phyloP scores from a whole-genome alignment of 148 eudicot genomes.

The Rhododendron ovatum region DNA sequence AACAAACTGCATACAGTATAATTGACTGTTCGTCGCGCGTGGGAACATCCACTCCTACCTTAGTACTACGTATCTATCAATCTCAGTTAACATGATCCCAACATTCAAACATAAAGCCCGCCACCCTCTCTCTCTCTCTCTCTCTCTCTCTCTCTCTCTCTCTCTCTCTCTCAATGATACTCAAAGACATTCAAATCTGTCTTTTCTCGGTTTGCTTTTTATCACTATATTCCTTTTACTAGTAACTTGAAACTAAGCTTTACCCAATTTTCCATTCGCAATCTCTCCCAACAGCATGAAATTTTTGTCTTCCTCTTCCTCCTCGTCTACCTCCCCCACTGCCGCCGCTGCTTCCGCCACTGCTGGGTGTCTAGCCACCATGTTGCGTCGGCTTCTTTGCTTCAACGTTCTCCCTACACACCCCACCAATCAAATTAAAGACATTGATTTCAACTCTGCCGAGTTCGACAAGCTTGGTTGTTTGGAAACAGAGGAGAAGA shows the following conservation, averaged over 20 bases:
- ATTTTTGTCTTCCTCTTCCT: slow-evolving; percentile 1
- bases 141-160: not conserved
- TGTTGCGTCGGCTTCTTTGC: slow-evolving; percentile 49
- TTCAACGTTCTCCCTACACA: slow-evolving; percentile 44
- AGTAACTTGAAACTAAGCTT: not conserved
- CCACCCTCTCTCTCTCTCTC: not conserved
- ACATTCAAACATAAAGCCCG: slow-evolving; percentile 20
- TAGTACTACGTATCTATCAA: not conserved
- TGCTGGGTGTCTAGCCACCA: slow-evolving; percentile 36
- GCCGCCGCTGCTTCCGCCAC: slow-evolving; percentile 2
- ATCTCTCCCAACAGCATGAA: slow-evolving; percentile 8
- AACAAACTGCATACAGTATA: not conserved
- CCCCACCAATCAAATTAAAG: slow-evolving; percentile 36
- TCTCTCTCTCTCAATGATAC: not conserved
- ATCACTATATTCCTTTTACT: not conserved
- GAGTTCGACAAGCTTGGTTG: slow-evolving; percentile 14
- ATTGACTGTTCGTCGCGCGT: slow-evolving; percentile 7
- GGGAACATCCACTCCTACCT: slow-evolving; percentile 9
- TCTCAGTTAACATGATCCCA: not conserved
- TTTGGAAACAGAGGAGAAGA: slow-evolving; percentile 12
- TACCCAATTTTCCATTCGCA: not conserved
- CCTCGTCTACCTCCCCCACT: not conserved
- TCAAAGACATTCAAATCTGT: slow-evolving; percentile 7
- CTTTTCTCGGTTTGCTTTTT: not conserved
- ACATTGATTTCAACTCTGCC: slow-evolving; percentile 1